Base-by-base conservation (phyloP, 75 land plant species). In the Sequoia sempervirens region DNA sequence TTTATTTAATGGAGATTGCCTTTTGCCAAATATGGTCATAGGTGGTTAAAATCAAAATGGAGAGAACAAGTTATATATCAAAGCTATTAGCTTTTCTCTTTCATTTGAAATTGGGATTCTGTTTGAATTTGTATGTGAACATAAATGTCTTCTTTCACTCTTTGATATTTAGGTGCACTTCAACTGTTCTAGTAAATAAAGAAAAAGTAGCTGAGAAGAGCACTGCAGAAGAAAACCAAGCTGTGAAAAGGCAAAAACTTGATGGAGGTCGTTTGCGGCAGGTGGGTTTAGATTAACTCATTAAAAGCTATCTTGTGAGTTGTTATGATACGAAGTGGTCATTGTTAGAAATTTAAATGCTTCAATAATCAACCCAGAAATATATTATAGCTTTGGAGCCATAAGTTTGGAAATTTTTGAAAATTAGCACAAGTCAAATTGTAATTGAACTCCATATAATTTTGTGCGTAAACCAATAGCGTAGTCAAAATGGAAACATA, bases 231-330 rank as follows among this genome's bases (percentile, higher is more conserved):
- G 89, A 89, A 11, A 76, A 18, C 53, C 90, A 88, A 30, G 89
- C 93, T 80, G 41, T 88, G 28, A 95, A 97, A 83, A 91, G 92
- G 85, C 99, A 94, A 50, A 97, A 95, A 84, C 86, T 97, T 41
- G 99, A 95, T 12, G 91, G 87, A 56, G 99, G 99, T 32, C 90
- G 86, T 28, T 52, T 82, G 61, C 70, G 69, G 26, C 86, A 89
- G 90, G 92, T 91, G 23, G 12, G 80, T 52, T 78, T 43, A 10
- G 80, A 20, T 45, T 11, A 78, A 45, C 52, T 11, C n/a, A 78
- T 41, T 78, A 43, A 43, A 26, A 8, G 43, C 1, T 45, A 78
- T 41, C 47, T n/a, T n/a, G 41, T 26, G 47, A n/a, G 10, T 78
- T 23, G 3, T 78, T 15, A 76, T 76, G 45, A 40, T 78, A 43